Conservation (phyloP, 768 basidiomycete species). For the Termitomyces eurrhizus region DNA sequence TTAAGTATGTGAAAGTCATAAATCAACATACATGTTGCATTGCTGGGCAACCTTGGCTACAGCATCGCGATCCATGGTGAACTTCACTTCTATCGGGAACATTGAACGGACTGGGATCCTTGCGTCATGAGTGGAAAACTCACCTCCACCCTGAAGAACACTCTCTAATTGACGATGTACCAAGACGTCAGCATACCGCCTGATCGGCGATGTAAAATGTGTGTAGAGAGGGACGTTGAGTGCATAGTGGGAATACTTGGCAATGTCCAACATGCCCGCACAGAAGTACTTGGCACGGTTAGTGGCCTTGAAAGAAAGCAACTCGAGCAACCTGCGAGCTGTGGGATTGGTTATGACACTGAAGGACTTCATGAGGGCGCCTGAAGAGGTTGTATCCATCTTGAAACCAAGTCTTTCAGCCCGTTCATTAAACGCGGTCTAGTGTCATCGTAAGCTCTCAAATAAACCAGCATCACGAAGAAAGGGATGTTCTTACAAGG, state of each 20-base stretch:
- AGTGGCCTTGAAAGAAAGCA: constrained; percentile 88
- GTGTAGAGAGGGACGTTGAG: constrained; percentile 90
- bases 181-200: constrained; percentile 89
- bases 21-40: constrained; percentile 80
- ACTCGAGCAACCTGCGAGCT: constrained; percentile 73
- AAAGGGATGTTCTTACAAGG: constrained; percentile 47
- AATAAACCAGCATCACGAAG: not conserved
- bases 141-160: constrained; percentile 68
- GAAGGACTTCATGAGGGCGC: constrained; percentile 82
- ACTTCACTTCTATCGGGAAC: constrained; percentile 69
- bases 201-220: constrained; percentile 90
- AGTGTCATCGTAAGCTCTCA: constrained; percentile 11
- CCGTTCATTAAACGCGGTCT: constrained; percentile 78
- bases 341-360: constrained; percentile 68
- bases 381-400: constrained; percentile 77
- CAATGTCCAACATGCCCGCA: constrained; percentile 97
- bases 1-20: not conserved
- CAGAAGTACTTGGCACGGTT: constrained; percentile 98
- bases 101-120: constrained; percentile 7
- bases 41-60: constrained; percentile 98
- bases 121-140: constrained; percentile 16
- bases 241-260: constrained; percentile 93
- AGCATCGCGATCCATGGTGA: constrained; percentile 96
- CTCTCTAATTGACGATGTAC: constrained; percentile 97
- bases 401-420: constrained; percentile 80